Conservation (phyloP, 176 grass and related monocot species). For the Tuctoria greenei region DNA sequence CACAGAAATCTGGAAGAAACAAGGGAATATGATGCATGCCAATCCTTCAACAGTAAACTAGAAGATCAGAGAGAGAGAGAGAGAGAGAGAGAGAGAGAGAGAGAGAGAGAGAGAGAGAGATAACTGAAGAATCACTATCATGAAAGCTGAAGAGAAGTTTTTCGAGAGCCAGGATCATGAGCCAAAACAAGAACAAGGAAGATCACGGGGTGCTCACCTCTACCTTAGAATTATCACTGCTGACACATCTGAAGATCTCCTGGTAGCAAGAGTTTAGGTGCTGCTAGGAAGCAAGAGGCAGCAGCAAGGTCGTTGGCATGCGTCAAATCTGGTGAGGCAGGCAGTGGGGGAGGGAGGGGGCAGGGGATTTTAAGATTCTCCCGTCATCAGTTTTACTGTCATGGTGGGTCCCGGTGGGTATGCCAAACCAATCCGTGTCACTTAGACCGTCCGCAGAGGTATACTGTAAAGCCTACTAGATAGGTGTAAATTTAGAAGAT, state of each 20-base stretch:
- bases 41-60: neutral
- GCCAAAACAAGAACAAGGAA: constrained; percentile 11
- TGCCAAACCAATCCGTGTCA: constrained; percentile 64
- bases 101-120: too few relatives aligned
- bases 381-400: constrained; percentile 59
- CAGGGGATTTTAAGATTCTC: constrained; percentile 71
- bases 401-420: constrained; percentile 38
- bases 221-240: neutral
- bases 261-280: constrained; percentile 36
- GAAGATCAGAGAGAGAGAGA: neutral
- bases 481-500: too few relatives aligned
- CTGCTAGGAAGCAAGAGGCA: constrained; percentile 42
- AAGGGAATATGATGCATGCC: neutral
- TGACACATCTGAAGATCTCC: constrained; percentile 41
- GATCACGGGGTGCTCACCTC: constrained; percentile 49
- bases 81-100: too few relatives aligned
- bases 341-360: constrained; percentile 7
- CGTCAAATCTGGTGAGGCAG: constrained; percentile 61
- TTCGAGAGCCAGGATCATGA: constrained; percentile 8
- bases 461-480: too few relatives aligned
- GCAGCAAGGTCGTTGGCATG: constrained; percentile 44
- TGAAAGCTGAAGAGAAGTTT: constrained; percentile 4
- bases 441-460: too few relatives aligned
- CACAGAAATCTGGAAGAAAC: constrained; percentile 19
- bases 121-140: neutral